Evolutionary conservation across 805 yeast species (phyloP), one percentile per base, ranked within the genome.

Genomic region (Torulaspora franciscae): DNA sequence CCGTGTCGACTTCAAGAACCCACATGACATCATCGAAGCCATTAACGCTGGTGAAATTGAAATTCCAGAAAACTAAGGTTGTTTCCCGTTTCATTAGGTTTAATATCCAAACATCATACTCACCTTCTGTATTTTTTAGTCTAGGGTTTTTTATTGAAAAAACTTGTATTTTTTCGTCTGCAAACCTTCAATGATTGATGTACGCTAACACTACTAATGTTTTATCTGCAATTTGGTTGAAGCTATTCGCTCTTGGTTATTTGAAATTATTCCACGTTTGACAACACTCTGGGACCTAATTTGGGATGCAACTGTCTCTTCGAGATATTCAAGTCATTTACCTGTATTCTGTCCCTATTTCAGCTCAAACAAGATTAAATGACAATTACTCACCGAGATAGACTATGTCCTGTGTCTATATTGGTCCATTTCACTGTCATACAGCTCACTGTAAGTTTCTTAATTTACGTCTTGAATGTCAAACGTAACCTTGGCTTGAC

Each of bases 1-100:
- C 80, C 90, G 97, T 79, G 97, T 93, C 71, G 91, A 89, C 76
- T 95, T 90, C 79, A 91, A 93, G 83, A 91, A 91, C 83, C 96
- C 99, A 65, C 98, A 93, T 74, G 97, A 86, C 76, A 84, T 91
- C 79, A 91, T 93, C 69, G 99, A 90, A 65, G 96, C 91, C 74
- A 93, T 93, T 74, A 82, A 91, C 80, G 91, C 84, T 75, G 99
- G 99, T 77, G 96, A 89, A 77, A 83, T 93, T 71, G 98, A 91
- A 62, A 72, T 70, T 59, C 67, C 67, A 60, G 65, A 54, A 55
- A 61, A 56, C 62, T 64, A 63, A 64, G 56, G 48, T 49, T 52
- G 51, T 47, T 49, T 43, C 50, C 49, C 39, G 43, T 42, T 45
- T 42, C 49, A 50, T 52, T 48, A 51, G 61, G 58, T 53, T 51